Evolutionary conservation across 1,284 basidiomycete species (phyloP).

Genomic region (Cystobasidium slooffiae): DNA sequence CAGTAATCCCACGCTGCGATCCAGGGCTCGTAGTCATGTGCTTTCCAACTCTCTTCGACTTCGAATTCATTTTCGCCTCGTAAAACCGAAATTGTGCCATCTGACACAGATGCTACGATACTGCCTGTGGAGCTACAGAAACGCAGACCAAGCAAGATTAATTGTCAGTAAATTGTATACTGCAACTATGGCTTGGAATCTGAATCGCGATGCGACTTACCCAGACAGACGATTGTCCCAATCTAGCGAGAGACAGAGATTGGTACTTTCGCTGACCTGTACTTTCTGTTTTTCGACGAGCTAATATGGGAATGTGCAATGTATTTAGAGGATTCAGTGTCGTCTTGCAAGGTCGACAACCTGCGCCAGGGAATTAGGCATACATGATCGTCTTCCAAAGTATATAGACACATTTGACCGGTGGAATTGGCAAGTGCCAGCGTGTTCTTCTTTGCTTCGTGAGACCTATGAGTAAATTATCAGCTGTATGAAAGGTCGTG

Average conservation of each 20-base stretch:
- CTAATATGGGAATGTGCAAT: conserved; percentile 48
- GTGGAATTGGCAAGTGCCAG: conserved; percentile 78
- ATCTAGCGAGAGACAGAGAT: conserved; percentile 82
- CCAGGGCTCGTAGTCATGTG: conserved; percentile 96
- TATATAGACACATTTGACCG: conserved; percentile 70
- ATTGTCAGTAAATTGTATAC: neutral
- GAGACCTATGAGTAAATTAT: conserved; percentile 41
- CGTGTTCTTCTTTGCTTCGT: conserved; percentile 10
- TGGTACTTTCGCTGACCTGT: conserved; percentile 65
- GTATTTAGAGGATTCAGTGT: neutral
- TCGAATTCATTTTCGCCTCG: conserved; percentile 57
- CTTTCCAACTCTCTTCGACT: conserved; percentile 71
- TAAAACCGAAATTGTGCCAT: conserved; percentile 71
- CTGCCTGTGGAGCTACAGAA: conserved; percentile 35
- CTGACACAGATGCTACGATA: conserved; percentile 77
- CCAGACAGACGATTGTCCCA: conserved; percentile 72
- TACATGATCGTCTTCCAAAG: conserved; percentile 65
- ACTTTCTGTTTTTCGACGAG: conserved; percentile 63
- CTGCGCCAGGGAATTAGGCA: conserved; percentile 13
- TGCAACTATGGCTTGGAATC: too few relatives aligned
- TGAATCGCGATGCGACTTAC: neutral
- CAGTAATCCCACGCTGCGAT: conserved; percentile 87
- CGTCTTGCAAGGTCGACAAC: neutral
- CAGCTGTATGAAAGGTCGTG: conserved; percentile 12
- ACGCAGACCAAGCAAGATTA: neutral